Conservation (phyloP, 2,329 filamentous ascomycete genomes). For the Paracorniculantispora psalliotae region DNA sequence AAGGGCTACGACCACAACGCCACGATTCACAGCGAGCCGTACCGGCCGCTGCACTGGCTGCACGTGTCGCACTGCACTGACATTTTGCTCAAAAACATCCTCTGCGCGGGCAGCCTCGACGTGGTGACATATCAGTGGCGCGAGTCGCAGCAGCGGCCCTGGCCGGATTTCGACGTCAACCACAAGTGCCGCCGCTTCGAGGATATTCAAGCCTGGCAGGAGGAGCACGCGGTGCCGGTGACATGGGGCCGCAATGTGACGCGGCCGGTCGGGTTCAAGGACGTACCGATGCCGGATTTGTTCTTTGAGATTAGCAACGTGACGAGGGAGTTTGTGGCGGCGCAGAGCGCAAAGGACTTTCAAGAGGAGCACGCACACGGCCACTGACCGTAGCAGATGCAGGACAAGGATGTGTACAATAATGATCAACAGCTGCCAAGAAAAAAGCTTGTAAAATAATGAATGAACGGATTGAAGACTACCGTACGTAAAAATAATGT, state of each 20-base stretch:
- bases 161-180: constrained; percentile 18
- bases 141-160: constrained; percentile 13
- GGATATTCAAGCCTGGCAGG: constrained; percentile 17
- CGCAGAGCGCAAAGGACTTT: background rate
- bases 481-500: background rate
- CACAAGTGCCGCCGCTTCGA: constrained; percentile 19
- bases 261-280: background rate
- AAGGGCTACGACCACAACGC: constrained; percentile 13
- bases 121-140: constrained; percentile 17
- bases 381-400: background rate
- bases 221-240: constrained; percentile 9
- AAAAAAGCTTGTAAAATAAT: background rate
- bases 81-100: constrained; percentile 17
- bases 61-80: constrained; percentile 18
- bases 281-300: constrained; percentile 3
- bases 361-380: background rate
- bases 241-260: constrained; percentile 5
- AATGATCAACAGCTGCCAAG: no score
- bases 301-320: constrained; percentile 4
- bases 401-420: no score
- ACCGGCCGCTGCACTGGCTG: constrained; percentile 6
- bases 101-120: constrained; percentile 18
- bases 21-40: background rate
- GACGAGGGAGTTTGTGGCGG: background rate
- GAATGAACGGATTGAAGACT: background rate